Evolutionary conservation across 441 rosid species (phyloP), one percentile per base, ranked within the genome.

Genomic region (Sinapis alba): DNA sequence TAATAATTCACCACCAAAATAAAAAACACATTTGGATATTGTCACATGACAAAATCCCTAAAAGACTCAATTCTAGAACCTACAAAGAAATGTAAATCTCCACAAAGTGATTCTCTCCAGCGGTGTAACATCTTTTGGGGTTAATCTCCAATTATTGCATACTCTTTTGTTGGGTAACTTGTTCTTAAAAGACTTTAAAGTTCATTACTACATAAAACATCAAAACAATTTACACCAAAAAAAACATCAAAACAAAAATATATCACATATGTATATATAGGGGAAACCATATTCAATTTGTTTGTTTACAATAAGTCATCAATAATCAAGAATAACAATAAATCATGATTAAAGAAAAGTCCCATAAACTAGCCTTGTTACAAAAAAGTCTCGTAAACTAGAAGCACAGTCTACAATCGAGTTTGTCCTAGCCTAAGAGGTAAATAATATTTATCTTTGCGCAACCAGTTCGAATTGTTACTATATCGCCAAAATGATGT

Each of bases 51-150:
- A 72, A 60, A 60, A 72, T 78, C 80, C 64, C 51, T 6, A 66
- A 78, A 77, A 60, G 77, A 51, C 59, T 26, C 64, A 4, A 72
- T 59, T 77, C 30, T 65, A 72, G 7, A 65, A 28, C 69, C 77
- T 18, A 65, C 64, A 78, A 58, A 76, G 50, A 76, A 15, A 50
- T 36, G 34, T 50, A 69, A 73, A 81, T 79, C 50, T 75, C 50
- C 30, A 74, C 83, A 83, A 83, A 75, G 79, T 56, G 76, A 75
- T 80, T 78, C 77, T 66, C 11, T 85, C 78, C 84, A 84, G 82
- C 83, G 67, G 70, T 62, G 62, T 66, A 58, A 60, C 65, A 84
- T 82, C 88, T 68, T 76, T 56, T 26, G 59, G 15, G 72, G 71
- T 77, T 84, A 63, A 70, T 81, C 78, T 73, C 62, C 60, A 73